phyloP scores from a whole-genome alignment of 257 asterid genomes.

The Marsdenia floribunda region DNA sequence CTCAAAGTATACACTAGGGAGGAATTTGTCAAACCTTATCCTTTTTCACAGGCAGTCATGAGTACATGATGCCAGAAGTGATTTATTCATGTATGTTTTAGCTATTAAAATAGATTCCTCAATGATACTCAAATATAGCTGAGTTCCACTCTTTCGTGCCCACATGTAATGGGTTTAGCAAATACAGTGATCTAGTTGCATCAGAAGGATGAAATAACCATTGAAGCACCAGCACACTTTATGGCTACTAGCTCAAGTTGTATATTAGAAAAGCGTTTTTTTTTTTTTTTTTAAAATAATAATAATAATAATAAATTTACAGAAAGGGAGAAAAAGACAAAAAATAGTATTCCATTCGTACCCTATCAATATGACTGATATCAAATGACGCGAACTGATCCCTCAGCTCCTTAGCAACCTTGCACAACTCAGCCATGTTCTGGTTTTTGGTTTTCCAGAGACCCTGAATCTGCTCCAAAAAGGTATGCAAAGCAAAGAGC shows the following conservation, averaged over 20 bases:
- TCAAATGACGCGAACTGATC: slow-evolving; percentile 75
- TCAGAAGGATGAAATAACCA: background rate
- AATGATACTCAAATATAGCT: background rate
- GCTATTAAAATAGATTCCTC: background rate
- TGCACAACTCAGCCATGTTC: slow-evolving; percentile 90
- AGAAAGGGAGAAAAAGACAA: no score
- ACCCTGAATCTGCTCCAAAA: slow-evolving; percentile 70
- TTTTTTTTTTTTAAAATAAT: no score
- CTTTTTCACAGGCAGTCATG: background rate
- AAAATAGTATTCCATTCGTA: slow-evolving; percentile 24
- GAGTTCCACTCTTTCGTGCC: background rate
- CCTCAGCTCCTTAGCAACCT: slow-evolving; percentile 83
- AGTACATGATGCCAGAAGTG: background rate
- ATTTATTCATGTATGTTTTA: background rate
- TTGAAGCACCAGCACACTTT: background rate
- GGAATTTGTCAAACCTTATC: no score
- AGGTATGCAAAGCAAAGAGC: background rate
- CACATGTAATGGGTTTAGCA: background rate
- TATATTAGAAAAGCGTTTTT: background rate
- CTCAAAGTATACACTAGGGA: background rate
- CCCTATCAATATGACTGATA: slow-evolving; percentile 76
- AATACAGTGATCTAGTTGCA: background rate
- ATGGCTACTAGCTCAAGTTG: background rate
- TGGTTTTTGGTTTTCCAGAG: slow-evolving; percentile 83
- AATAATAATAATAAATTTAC: no score